phyloP scores from a whole-genome alignment of 495 filamentous ascomycete genomes.

The Aspergillus ellipticus region DNA sequence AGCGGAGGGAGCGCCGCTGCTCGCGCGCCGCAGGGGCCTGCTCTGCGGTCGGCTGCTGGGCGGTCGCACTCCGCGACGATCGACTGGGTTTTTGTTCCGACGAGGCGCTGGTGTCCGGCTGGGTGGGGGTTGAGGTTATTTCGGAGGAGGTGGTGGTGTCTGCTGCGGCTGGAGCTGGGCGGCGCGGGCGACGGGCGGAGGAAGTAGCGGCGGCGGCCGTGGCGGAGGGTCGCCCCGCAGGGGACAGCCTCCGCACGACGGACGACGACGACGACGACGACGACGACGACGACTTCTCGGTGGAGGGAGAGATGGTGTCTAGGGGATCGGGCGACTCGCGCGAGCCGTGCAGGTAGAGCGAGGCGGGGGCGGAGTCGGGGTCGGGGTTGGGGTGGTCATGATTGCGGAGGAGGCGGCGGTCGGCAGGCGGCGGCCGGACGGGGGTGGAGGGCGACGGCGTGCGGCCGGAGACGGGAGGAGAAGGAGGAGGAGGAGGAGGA shows the following conservation, averaged over 20 bases:
- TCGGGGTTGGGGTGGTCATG: no score
- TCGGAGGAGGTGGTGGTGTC: not conserved
- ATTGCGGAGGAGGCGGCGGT: conserved; percentile 21
- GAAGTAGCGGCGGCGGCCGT: conserved; percentile 12
- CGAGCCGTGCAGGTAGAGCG: conserved; percentile 1
- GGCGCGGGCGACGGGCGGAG: conserved; percentile 8
- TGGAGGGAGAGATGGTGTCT: conserved; percentile 1
- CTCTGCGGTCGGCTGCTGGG: not conserved
- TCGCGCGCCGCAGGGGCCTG: conserved; percentile 10
- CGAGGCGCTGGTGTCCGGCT: not conserved
- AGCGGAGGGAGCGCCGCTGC: conserved; percentile 48
- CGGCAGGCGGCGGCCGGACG: conserved; percentile 15
- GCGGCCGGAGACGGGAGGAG: no score
- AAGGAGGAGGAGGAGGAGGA: no score
- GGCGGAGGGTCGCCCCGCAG: conserved; percentile 5
- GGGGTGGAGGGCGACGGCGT: conserved; percentile 19
- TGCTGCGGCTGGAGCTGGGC: conserved; percentile 1
- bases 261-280: no score
- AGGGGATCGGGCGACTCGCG: conserved; percentile 8
- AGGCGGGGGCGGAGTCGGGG: conserved; percentile 5
- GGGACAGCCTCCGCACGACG: not conserved
- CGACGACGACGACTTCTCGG: not conserved
- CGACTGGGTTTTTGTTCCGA: not conserved
- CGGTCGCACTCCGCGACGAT: not conserved
- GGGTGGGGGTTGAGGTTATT: conserved; percentile 1